Conservation (phyloP, 495 filamentous ascomycete species). For the Talaromyces liani region DNA sequence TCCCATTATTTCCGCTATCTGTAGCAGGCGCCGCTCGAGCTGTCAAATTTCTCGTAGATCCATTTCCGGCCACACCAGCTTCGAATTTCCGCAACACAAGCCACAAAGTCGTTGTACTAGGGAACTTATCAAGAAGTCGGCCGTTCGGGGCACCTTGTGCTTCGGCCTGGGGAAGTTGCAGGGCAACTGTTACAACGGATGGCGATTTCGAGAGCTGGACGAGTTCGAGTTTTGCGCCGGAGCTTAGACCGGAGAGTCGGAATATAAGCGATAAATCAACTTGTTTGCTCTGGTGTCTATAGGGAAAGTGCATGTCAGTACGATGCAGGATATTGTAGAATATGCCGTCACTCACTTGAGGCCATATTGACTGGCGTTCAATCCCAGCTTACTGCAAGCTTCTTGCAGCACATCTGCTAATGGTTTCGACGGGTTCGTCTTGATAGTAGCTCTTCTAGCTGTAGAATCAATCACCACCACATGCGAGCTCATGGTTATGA, state of each 20-base stretch:
- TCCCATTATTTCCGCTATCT: conserved; percentile 40
- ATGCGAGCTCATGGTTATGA: conserved; percentile 66
- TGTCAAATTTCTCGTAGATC: conserved; percentile 64
- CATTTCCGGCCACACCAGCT: conserved; percentile 47
- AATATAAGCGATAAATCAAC: conserved; percentile 78
- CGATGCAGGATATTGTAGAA: not conserved
- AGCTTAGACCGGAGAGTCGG: conserved; percentile 75
- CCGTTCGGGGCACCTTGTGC: conserved; percentile 44
- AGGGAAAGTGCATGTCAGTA: conserved; percentile 11
- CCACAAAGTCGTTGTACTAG: conserved; percentile 82
- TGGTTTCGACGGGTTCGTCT: conserved; percentile 70
- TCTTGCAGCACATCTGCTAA: conserved; percentile 79
- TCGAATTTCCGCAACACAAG: conserved; percentile 83
- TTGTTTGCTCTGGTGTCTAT: conserved; percentile 69
- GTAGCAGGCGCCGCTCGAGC: conserved; percentile 61
- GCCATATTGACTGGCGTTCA: conserved; percentile 64
- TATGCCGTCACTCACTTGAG: conserved; percentile 56
- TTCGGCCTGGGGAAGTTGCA: conserved; percentile 69
- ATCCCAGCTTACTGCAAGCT: conserved; percentile 71
- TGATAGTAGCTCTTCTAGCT: conserved; percentile 65
- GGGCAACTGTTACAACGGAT: conserved; percentile 72
- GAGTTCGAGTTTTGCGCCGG: conserved; percentile 88
- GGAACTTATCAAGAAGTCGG: conserved; percentile 73
- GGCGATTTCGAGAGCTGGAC: conserved; percentile 77
- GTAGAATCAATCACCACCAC: conserved; percentile 80